Evolutionary conservation across 768 basidiomycete genomes (phyloP), one percentile per base, ranked within the genome.

Genomic region (Trichaptum fuscoviolaceum): DNA sequence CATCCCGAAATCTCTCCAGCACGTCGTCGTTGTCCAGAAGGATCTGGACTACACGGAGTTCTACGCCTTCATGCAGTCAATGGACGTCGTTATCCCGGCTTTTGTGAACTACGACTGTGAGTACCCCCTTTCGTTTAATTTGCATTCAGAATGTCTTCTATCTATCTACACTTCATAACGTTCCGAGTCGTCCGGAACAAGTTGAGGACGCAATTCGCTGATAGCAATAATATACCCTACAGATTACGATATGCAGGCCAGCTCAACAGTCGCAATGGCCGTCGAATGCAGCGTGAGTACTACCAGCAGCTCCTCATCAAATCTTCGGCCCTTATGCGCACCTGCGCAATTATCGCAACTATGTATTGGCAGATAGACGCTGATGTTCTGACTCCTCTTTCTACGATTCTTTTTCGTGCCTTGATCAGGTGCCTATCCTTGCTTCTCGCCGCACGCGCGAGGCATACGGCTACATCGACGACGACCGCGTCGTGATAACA

Each of bases 81-180:
- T 78, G 76, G 80, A 82, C 64, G 72, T 82, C 58, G 79, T 80
- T 57, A 68, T 82, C 4, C 78, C 79, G 3, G 79, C 80, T 20
- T 81, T 82, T 63, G 74, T 72, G 6, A 73, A 75, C 8, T 67
- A 70, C 52, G 75, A 73, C 7, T 79, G 75, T 76, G 24, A 62
- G 73, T 69, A 36, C 15, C 8, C 30, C 30, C 42, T 20, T 52
- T 5, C 42, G 42, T 30, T 30, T 12, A 52, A 20, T 12, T 15
- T 52, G 42, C 42, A 30, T 30, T 30, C 30, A 30, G 8, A 30
- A 30, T 30, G 30, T 2, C 30, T 30, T 30, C 30, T 30, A 30
- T 30, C 30, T 30, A 30, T 30, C 30, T 30, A 30, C 30, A 30
- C 30, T 30, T 30, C 30, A 8, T 30, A 30, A 30, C 30, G 30